These are phyloP conservation scores for Plasmodium sp. DNA, from an alignment of 169 alveolate genomes.

Conservation along the genomic window DNA sequence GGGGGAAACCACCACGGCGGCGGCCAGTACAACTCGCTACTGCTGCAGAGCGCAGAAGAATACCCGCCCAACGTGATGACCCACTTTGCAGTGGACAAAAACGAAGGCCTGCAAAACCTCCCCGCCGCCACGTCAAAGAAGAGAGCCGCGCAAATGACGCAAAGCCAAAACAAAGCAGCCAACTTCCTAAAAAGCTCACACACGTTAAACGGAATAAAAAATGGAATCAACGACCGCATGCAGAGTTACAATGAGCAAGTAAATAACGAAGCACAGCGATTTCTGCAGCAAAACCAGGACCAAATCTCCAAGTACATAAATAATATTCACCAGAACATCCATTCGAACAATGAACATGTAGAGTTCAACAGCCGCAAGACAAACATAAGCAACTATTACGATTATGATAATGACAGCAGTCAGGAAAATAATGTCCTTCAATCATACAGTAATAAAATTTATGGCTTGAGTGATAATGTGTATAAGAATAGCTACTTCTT, in stretches of 20 bases:
- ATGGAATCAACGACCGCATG: conserved; percentile 6
- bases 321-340: conserved; percentile 6
- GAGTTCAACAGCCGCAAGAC: neutral
- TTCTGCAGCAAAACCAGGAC: conserved; percentile 43
- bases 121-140: conserved; percentile 29
- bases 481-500: conserved; percentile 62
- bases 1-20: neutral
- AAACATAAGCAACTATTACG: conserved; percentile 25
- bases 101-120: conserved; percentile 16
- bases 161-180: conserved; percentile 32
- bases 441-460: conserved; percentile 24
- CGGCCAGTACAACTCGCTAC: conserved; percentile 9
- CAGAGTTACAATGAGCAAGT: neutral
- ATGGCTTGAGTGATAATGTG: conserved; percentile 12
- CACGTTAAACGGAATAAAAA: conserved; percentile 28
- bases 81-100: conserved; percentile 9
- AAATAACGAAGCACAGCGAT: conserved; percentile 37
- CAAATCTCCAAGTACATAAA: conserved; percentile 26
- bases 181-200: conserved; percentile 31
- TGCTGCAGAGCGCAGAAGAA: conserved; percentile 13
- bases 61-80: neutral
- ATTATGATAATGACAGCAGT: conserved; percentile 4
- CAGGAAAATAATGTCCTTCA: conserved; percentile 34
- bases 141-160: conserved; percentile 27
- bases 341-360: neutral